Evolutionary conservation across 176 grass and related monocot species (phyloP), one percentile per base, ranked within the genome.

Genomic region (Thinopyrum elongatum): DNA sequence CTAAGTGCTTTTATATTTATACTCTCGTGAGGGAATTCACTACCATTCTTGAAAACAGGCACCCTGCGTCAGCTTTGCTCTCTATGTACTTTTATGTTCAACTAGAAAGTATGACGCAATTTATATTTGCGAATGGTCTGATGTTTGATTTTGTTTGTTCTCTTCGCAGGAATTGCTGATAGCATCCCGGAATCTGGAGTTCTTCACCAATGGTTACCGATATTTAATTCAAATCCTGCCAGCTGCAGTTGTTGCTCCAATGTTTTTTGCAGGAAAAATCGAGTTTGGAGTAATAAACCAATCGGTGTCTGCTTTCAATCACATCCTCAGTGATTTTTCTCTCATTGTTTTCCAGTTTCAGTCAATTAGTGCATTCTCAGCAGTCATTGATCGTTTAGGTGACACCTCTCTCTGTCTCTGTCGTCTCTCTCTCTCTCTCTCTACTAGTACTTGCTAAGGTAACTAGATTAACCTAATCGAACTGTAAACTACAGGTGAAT

Each of bases 271-370:
- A 86, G 93, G 93, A 91, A 95, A 98, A 87, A 95, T 98, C 7
- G 93, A 95, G 71, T 98, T 98, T 85, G 96, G 96, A 89, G 96
- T 95, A 70, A 98, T 98, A 87, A 98, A 98, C 80, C 96, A 95
- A 85, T 98, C 96, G 3, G 92, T 98, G 22, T 98, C 96, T 84
- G 96, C 96, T 89, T 98, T 98, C 74, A 95, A 98, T 66, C 96
- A 98, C 77, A 95, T 98, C 47, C 91, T 98, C 65, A 92, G 91
- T 89, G 96, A 98, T 91, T 98, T 98, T 15, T 98, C 96, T 89
- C 90, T 98, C 69, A 92, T 98, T 67, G 96, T 98, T 42, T 98
- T 92, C 81, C 96, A 94, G 29, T 98, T 98, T 94, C 96, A 98
- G 58, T 90, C 96, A 73, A 98, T 98, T 47, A 98, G 92, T 92